Percentiles rank a stretch among this genome's conserved stretches.
These are phyloP conservation scores for Striga asiatica DNA, from an alignment of 257 asterid species.

Conservation along the genomic window DNA sequence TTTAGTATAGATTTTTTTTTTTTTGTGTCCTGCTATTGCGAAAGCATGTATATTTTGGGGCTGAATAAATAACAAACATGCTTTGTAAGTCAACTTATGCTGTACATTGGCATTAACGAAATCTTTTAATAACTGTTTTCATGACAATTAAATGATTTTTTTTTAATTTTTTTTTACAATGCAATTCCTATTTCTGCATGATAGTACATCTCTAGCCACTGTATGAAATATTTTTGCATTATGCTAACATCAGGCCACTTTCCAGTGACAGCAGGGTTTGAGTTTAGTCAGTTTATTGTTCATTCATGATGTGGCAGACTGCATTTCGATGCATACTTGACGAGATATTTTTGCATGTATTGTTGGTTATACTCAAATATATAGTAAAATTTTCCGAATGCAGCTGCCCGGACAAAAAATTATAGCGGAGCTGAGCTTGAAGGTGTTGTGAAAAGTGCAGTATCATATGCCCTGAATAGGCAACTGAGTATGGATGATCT, in stretches of 20 bases:
- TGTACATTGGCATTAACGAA: background rate
- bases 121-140: background rate
- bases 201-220: background rate
- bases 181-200: background rate
- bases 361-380: background rate
- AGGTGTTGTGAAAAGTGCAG: slow-evolving; percentile 99
- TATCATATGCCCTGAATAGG: slow-evolving; percentile 90
- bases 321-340: slow-evolving; percentile 1
- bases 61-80: background rate
- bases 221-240: background rate
- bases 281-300: background rate
- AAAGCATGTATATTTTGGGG: background rate
- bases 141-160: background rate
- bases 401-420: slow-evolving; percentile 96
- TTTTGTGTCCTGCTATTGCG: background rate
- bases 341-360: background rate
- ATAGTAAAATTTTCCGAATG: slow-evolving; percentile 16
- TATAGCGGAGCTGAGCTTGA: slow-evolving; percentile 99
- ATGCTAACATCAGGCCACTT: background rate
- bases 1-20: background rate
- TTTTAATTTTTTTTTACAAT: slow-evolving; percentile 11
- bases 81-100: background rate
- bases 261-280: slow-evolving; percentile 1
- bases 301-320: slow-evolving; percentile 2
- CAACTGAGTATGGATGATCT: slow-evolving; percentile 89